phyloP scores from a whole-genome alignment of 179 eudicot genomes.

The Sideroxylon spinosum region DNA sequence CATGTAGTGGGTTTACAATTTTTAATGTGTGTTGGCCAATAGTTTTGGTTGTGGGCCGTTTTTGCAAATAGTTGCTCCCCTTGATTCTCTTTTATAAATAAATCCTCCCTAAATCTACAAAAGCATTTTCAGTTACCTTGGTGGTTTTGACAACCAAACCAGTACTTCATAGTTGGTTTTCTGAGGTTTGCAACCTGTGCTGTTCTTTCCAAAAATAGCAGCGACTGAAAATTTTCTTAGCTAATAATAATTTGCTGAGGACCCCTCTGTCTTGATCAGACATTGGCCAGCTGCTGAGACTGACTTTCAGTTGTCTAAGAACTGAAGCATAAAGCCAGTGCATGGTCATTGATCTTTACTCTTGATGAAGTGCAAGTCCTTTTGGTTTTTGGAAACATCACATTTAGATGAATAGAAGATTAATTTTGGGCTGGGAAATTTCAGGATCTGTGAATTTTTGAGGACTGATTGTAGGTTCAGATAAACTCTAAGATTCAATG shows the following conservation, averaged over 20 bases:
- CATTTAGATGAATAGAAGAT: neutral
- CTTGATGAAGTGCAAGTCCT: neutral
- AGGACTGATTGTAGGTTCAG: neutral
- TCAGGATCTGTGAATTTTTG: neutral
- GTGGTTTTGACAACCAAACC: neutral
- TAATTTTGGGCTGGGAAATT: neutral
- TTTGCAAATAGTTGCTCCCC: no score
- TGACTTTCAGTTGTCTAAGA: constrained; percentile 5
- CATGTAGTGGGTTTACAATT: no score
- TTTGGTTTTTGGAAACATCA: constrained; percentile 5
- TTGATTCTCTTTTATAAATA: no score
- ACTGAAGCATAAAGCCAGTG: neutral
- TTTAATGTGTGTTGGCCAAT: no score
- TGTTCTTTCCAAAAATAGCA: neutral
- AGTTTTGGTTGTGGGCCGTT: no score
- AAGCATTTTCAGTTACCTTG: neutral
- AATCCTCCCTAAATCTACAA: no score
- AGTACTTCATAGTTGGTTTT: neutral
- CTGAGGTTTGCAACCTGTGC: neutral
- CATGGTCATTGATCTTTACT: constrained; percentile 1
- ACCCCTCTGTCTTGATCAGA: neutral
- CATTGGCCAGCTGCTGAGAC: neutral
- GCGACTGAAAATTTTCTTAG: neutral
- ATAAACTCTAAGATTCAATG: neutral
- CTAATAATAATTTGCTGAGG: neutral